Percentiles rank a stretch among this genome's conserved stretches.
Conservation (phyloP, 257 asterid genomes). For the Thymus mandschuricus region DNA sequence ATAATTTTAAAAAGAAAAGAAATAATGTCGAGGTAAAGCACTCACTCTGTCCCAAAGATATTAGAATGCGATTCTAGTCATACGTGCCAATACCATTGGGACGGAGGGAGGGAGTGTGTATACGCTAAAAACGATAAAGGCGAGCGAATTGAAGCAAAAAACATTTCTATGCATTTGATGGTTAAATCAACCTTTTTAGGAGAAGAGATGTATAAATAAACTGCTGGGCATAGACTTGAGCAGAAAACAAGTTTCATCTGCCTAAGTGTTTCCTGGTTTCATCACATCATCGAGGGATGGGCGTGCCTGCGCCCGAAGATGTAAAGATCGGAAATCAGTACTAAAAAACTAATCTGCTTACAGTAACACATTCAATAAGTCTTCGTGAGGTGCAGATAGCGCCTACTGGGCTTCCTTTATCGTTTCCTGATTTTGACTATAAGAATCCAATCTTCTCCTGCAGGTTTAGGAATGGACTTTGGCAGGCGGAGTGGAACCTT, state of each 20-base stretch:
- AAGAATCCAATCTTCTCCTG: conserved; percentile 62
- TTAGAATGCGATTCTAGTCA: too few relatives aligned
- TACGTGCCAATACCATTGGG: too few relatives aligned
- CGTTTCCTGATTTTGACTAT: conserved; percentile 46
- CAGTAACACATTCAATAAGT: neutral
- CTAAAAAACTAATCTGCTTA: conserved; percentile 15
- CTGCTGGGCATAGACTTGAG: neutral
- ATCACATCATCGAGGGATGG: neutral
- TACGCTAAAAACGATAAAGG: too few relatives aligned
- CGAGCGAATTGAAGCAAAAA: neutral
- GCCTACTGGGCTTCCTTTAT: conserved; percentile 26
- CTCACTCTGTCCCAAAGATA: too few relatives aligned
- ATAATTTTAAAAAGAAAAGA: too few relatives aligned
- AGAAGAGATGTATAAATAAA: neutral
- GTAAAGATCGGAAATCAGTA: conserved; percentile 9
- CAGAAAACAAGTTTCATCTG: conserved; percentile 19
- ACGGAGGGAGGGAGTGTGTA: too few relatives aligned
- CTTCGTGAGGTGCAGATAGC: conserved; percentile 6
- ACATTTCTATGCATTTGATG: neutral
- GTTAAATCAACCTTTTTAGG: neutral
- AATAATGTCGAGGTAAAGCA: too few relatives aligned
- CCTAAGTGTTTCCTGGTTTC: conserved; percentile 3
- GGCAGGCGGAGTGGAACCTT: conserved; percentile 85
- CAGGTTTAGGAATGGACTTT: conserved; percentile 73
- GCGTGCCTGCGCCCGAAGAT: conserved; percentile 19